Base-by-base conservation (phyloP, 257 asterid genomes). In the Fraxinus excelsior region DNA sequence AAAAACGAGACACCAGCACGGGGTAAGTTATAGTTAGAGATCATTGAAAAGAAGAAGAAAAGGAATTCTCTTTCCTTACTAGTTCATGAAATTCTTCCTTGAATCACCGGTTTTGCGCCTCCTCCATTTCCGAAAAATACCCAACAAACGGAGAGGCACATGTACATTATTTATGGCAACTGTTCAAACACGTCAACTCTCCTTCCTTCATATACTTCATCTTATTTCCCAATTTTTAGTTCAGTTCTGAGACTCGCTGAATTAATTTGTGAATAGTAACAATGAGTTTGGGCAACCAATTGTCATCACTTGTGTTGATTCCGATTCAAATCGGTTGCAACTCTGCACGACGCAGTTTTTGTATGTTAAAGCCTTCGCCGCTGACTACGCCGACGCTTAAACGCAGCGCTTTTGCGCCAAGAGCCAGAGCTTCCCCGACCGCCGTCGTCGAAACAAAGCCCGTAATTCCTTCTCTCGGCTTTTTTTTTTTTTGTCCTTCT, bases 401-500 rank as follows among this genome's bases (percentile, higher is more conserved):
- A 9, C 49, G 68, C 78, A 75, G 88, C 23, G 72, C 74, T 70
- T 81, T 75, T 79, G 23, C 81, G 64, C 51, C 75, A 51, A 76
- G 62, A 53, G 28, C 44, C 46, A 78, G 79, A 32, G 90, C 95
- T 76, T 82, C 88, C 70, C 81, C 92, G 5, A 44, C 91, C 23
- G 73, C 90, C 58, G 64, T 38, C 26, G 81, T 82, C n/a, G 84
- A 87, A 77, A 76, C 88, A 67, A 82, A 74, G 40, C 88, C 85
- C 29, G 94, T 89, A 81, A 73, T 32, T 32, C 74, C 65, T 70
- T 40, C 35, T 68, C 73, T 66, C 76, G 68, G 23, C 25, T 71
- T 58, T 9, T 13, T n/a, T 29, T 28, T 21, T 5, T 67, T 69
- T n/a, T n/a, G n/a, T n/a, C 34, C 60, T 28, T 66, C 34, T 0